Conservation (phyloP, 305 asterid species). For the Fraxinus dipetala region DNA sequence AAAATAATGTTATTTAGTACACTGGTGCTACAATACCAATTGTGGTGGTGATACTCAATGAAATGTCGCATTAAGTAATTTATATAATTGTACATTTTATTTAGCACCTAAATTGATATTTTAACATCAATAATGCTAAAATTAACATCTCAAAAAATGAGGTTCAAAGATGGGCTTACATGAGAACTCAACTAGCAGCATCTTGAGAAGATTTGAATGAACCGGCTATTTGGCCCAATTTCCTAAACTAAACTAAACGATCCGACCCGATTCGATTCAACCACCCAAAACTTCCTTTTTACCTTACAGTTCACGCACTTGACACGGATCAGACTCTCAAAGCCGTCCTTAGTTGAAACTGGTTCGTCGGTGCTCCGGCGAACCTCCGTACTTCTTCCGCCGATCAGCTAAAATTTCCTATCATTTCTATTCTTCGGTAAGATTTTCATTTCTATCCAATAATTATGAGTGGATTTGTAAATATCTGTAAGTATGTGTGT, state of each 20-base stretch:
- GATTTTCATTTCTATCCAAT: slow-evolving; percentile 23
- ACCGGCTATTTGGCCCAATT: not conserved
- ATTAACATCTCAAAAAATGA: too few species aligned
- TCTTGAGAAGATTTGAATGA: not conserved
- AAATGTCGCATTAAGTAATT: too few species aligned
- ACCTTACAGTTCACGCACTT: slow-evolving; percentile 9
- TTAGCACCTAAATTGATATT: too few species aligned
- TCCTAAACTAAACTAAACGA: not conserved
- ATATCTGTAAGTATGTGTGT: slow-evolving; percentile 8
- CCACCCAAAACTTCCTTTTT: not conserved
- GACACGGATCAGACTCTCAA: not conserved
- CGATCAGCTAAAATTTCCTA: slow-evolving; percentile 39
- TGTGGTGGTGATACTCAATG: too few species aligned
- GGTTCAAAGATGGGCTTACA: too few species aligned
- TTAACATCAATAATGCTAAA: too few species aligned
- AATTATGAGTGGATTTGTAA: not conserved
- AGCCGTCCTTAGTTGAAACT: slow-evolving; percentile 20
- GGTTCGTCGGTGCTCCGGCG: slow-evolving; percentile 34
- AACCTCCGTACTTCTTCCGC: slow-evolving; percentile 17
- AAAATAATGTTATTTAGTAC: too few species aligned
- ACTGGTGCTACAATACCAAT: too few species aligned
- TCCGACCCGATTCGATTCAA: not conserved
- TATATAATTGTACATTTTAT: too few species aligned
- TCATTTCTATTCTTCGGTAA: slow-evolving; percentile 17
- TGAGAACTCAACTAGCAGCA: too few species aligned